phyloP scores from a whole-genome alignment of 2,329 filamentous ascomycete genomes.

The Parafenestella ontariensis region DNA sequence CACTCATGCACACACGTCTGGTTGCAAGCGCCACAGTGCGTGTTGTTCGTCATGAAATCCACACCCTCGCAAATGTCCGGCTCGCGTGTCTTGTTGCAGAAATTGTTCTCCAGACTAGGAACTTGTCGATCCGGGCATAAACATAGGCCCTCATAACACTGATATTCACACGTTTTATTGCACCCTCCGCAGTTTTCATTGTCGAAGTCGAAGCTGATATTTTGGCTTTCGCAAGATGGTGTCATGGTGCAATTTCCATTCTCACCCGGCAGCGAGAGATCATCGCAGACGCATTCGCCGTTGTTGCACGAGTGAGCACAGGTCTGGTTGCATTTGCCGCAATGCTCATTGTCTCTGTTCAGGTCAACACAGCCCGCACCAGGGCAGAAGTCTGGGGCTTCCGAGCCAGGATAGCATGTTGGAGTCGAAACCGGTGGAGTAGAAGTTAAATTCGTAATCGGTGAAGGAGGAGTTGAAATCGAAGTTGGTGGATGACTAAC shows the following conservation, averaged over 20 bases:
- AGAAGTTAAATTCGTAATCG: background rate
- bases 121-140: background rate
- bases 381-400: background rate
- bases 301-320: background rate
- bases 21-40: background rate
- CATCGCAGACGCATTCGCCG: background rate
- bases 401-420: background rate
- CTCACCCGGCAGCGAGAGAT: background rate
- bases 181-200: background rate
- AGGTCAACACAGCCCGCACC: background rate
- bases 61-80: background rate
- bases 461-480: background rate
- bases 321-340: background rate
- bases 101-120: background rate
- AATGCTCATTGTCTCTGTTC: background rate
- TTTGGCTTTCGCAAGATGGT: background rate
- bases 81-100: background rate
- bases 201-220: background rate
- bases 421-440: background rate
- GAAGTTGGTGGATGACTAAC: background rate
- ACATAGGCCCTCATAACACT: background rate
- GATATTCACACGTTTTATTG: background rate
- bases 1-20: background rate
- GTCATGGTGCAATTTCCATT: background rate
- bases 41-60: constrained; percentile 1